Evolutionary conservation across 176 grass and related monocot genomes (phyloP).

Genomic region (Puya raimondii): DNA sequence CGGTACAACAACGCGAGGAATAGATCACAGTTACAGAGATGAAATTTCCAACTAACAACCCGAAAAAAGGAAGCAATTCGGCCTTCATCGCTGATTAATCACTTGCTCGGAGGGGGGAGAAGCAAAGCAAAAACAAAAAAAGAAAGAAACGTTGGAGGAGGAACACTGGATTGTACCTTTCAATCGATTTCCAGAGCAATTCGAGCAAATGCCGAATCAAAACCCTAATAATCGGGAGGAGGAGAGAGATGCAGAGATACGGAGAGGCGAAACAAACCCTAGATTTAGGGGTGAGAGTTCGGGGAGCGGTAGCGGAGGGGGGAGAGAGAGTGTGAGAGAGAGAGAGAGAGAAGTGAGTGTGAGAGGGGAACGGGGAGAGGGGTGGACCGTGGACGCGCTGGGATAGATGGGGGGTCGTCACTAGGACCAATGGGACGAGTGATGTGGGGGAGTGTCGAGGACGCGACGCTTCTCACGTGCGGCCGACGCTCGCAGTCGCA

Average conservation of each 20-base stretch:
- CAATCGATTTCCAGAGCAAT: constrained; percentile 12
- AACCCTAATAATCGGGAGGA: constrained; percentile 10
- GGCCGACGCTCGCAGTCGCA: neutral
- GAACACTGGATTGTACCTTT: constrained; percentile 10
- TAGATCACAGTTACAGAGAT: neutral
- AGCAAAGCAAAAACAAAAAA: neutral
- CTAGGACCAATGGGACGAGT: constrained; percentile 3
- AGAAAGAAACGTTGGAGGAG: neutral
- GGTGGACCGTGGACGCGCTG: constrained; percentile 12
- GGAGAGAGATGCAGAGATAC: neutral
- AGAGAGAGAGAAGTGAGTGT: neutral
- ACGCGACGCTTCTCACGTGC: constrained; percentile 1
- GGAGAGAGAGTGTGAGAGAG: constrained; percentile 10
- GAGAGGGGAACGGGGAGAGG: neutral
- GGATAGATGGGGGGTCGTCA: neutral
- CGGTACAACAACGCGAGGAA: neutral
- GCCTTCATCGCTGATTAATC: neutral
- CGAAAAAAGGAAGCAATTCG: neutral
- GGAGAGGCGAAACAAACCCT: constrained; percentile 12
- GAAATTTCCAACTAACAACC: neutral
- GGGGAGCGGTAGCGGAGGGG: neutral
- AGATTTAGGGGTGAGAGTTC: constrained; percentile 15
- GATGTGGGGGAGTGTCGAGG: neutral
- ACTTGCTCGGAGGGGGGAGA: neutral
- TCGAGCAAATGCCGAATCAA: constrained; percentile 12